Percentiles rank a stretch among this genome's conserved stretches.
Conservation (phyloP, 2,329 filamentous ascomycete genomes). For the Fusarium agapanthi region DNA sequence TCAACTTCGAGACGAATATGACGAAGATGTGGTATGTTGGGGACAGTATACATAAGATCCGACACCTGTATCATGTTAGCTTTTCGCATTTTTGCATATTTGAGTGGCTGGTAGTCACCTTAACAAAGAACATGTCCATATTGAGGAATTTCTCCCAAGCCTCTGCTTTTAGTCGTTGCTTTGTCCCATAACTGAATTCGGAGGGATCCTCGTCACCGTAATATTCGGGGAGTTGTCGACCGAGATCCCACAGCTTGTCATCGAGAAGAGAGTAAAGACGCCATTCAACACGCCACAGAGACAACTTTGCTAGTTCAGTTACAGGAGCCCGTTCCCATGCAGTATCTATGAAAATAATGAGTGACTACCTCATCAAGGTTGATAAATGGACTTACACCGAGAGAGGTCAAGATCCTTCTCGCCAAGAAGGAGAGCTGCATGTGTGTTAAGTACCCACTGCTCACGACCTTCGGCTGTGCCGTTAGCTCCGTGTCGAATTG, state of each 20-base stretch:
- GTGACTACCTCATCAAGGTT: neutral
- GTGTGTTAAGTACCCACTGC: constrained; percentile 72
- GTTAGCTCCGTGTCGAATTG: constrained; percentile 63
- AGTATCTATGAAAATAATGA: constrained; percentile 56
- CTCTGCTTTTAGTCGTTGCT: constrained; percentile 57
- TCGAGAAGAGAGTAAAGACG: constrained; percentile 64
- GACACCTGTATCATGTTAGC: constrained; percentile 56
- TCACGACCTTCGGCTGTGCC: constrained; percentile 66
- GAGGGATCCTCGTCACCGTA: constrained; percentile 59
- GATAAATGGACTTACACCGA: constrained; percentile 61
- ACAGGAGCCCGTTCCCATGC: constrained; percentile 66
- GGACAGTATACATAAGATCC: constrained; percentile 68
- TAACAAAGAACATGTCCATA: constrained; percentile 73
- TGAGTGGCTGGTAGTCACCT: constrained; percentile 62
- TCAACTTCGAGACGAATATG: constrained; percentile 64
- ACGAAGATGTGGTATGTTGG: constrained; percentile 66
- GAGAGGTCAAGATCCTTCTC: constrained; percentile 70
- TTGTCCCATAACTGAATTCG: constrained; percentile 53
- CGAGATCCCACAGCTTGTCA: constrained; percentile 60
- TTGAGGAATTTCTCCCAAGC: constrained; percentile 63
- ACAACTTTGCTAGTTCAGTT: constrained; percentile 62
- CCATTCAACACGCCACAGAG: constrained; percentile 68
- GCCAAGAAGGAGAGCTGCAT: constrained; percentile 69
- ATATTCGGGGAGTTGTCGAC: constrained; percentile 61
- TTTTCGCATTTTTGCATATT: neutral